A percentile compares a stretch with the other conserved stretches of the same genome.
These are phyloP conservation scores for Amanita rimosa DNA, from an alignment of 768 basidiomycete species.

Conservation along the genomic window DNA sequence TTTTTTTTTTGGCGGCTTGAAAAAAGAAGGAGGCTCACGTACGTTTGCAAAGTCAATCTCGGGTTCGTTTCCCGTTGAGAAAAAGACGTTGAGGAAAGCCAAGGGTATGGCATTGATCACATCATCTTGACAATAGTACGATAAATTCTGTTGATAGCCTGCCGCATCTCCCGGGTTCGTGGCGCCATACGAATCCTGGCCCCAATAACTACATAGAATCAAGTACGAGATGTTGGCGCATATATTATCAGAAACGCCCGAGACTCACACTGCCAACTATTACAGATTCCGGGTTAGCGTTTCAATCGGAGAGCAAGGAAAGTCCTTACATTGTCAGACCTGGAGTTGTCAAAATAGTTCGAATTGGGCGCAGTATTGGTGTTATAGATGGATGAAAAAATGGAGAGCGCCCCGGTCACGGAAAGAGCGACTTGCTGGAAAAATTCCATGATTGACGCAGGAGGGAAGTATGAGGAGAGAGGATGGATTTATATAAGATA, in stretches of 20 bases:
- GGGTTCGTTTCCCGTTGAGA: constrained; percentile 44
- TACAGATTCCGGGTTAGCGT: no score
- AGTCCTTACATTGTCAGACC: no score
- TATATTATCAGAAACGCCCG: background rate
- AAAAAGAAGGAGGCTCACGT: background rate
- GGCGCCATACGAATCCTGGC: constrained; percentile 52
- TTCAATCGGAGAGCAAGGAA: no score
- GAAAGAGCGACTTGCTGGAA: no score
- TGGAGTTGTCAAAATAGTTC: no score
- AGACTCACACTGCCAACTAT: no score
- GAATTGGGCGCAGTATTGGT: no score
- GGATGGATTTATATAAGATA: no score
- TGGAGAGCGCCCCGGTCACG: no score
- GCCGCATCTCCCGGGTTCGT: constrained; percentile 26
- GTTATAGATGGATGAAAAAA: no score
- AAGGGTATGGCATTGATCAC: constrained; percentile 48
- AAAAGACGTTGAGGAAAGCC: constrained; percentile 52
- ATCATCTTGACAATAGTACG: constrained; percentile 48
- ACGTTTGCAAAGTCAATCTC: constrained; percentile 51
- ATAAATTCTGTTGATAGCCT: constrained; percentile 39
- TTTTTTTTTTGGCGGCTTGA: background rate
- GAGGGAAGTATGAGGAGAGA: no score
- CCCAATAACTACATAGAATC: constrained; percentile 29
- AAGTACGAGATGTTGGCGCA: background rate
- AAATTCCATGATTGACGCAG: no score